These are phyloP conservation scores for Capsicum pubescens DNA, from an alignment of 257 asterid species.

Conservation along the genomic window DNA sequence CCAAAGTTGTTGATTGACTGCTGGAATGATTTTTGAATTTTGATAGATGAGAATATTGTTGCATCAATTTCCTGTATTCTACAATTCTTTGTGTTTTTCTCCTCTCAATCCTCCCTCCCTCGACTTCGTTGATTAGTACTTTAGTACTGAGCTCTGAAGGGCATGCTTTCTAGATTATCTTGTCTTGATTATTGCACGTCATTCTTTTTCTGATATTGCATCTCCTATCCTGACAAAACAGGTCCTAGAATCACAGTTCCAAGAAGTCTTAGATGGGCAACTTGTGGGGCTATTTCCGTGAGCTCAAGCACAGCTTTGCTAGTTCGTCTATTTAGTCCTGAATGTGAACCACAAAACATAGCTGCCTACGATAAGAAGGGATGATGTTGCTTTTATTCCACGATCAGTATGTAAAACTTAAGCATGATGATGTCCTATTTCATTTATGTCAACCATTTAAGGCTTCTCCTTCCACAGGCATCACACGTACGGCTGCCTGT, in stretches of 20 bases:
- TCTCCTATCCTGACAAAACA: constrained; percentile 39
- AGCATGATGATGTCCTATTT: constrained; percentile 6
- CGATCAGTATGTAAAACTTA: constrained; percentile 5
- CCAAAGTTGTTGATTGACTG: not conserved
- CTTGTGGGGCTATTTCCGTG: constrained; percentile 71
- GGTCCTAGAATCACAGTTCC: constrained; percentile 87
- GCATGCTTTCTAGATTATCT: not conserved
- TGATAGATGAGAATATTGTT: not conserved
- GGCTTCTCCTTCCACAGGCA: not conserved
- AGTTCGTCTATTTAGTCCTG: constrained; percentile 77
- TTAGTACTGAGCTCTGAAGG: constrained; percentile 1
- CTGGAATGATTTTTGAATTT: not conserved
- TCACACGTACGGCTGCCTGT: not conserved
- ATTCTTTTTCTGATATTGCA: constrained; percentile 19
- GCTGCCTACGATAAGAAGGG: constrained; percentile 74
- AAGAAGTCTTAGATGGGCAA: constrained; percentile 81
- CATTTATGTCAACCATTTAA: not conserved
- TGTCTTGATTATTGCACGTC: not conserved
- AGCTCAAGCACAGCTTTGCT: constrained; percentile 73
- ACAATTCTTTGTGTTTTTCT: constrained; percentile 5
- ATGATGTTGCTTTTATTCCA: constrained; percentile 21
- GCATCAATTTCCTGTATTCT: constrained; percentile 10
- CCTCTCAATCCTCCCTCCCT: not conserved
- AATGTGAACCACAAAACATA: constrained; percentile 89
- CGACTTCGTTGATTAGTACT: not conserved